Evolutionary conservation across 2,329 filamentous ascomycete genomes (phyloP), one percentile per base, ranked within the genome.

Genomic region (Sporothrix variecibatus): DNA sequence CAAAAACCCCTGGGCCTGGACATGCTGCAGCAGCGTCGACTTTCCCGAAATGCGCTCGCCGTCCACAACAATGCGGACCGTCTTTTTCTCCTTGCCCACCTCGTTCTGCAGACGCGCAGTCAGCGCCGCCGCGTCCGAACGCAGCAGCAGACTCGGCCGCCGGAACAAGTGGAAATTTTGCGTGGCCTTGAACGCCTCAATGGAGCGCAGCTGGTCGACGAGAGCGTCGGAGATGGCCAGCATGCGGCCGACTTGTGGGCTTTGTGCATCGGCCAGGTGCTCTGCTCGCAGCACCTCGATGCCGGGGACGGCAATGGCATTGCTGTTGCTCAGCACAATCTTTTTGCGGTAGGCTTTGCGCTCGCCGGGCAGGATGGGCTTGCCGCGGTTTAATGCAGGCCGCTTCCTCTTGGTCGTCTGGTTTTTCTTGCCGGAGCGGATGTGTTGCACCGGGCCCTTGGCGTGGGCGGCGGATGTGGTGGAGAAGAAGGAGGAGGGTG

Each of bases 251-350:
- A 84, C 82, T 40, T 15, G 23, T 56, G 12, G 23, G 26, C 23
- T 0, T 56, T 56, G 23, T 4, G 9, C 23, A 28, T 43, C 15
- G 40, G 72, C 26, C 43, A 76, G 67, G 60, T 86, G 88, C 76
- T 87, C 84, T 11, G 83, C 80, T 15, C 83, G 86, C 72, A 97
- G 80, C 68, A 91, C 87, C 75, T 87, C 83, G 78, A 97, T 86
- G 12, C 90, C 92, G 31, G 86, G 81, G 8, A 98, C 92, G 75
- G 92, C 89, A 51, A 98, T 85, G 69, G 96, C 96, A 84, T 97
- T 98, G 82, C 93, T 93, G 84, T 98, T 99, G 86, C 92, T 95
- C 75, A 99, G 90, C 75, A 97, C 91, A 79, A 99, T 93, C 78
- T 93, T 91, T 86, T 97, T 97, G 77, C 94, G 91, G 81, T 93